Percentiles rank a stretch among this genome's conserved stretches.
These are phyloP conservation scores for Xylariaceae sp. DNA, from an alignment of 2,329 filamentous ascomycete genomes.

Conservation along the genomic window DNA sequence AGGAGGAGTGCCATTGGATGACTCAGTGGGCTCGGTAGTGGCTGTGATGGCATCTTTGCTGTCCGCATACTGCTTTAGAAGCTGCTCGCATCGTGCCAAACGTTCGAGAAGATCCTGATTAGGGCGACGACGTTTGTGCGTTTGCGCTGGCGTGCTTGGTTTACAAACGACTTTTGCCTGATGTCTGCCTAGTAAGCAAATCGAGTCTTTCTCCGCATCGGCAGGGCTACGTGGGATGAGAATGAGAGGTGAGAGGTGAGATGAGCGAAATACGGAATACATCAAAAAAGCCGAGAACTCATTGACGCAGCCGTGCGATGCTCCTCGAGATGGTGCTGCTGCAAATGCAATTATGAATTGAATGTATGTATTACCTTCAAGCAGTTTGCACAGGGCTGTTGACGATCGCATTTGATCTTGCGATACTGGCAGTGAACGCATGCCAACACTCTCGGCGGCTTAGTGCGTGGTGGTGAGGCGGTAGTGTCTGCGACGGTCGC, in stretches of 20 bases:
- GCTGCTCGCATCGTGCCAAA: slow-evolving; percentile 20
- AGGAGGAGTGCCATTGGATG: neutral
- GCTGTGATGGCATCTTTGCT: slow-evolving; percentile 7
- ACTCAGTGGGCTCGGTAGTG: neutral
- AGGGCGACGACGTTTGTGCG: slow-evolving; percentile 20
- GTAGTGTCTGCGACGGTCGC: neutral
- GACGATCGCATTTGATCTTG: slow-evolving; percentile 58
- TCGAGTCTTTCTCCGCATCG: neutral
- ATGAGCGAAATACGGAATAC: neutral
- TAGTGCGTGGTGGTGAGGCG: slow-evolving; percentile 13
- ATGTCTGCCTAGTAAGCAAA: slow-evolving; percentile 4
- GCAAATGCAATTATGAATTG: neutral
- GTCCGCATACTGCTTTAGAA: slow-evolving; percentile 20
- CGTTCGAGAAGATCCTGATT: slow-evolving; percentile 23
- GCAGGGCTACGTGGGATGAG: neutral
- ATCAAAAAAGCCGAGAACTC: neutral
- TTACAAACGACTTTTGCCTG: slow-evolving; percentile 21
- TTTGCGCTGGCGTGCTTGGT: slow-evolving; percentile 16
- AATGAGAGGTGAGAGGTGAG: neutral
- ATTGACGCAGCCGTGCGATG: neutral
- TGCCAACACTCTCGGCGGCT: slow-evolving; percentile 33
- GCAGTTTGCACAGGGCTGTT: slow-evolving; percentile 54
- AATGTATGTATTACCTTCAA: slow-evolving; percentile 30
- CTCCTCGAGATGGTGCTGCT: neutral
- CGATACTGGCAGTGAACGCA: slow-evolving; percentile 61